Evolutionary conservation across 1,284 basidiomycete genomes (phyloP), one percentile per base, ranked within the genome.

Genomic region (Pseudozyma flocculosa): DNA sequence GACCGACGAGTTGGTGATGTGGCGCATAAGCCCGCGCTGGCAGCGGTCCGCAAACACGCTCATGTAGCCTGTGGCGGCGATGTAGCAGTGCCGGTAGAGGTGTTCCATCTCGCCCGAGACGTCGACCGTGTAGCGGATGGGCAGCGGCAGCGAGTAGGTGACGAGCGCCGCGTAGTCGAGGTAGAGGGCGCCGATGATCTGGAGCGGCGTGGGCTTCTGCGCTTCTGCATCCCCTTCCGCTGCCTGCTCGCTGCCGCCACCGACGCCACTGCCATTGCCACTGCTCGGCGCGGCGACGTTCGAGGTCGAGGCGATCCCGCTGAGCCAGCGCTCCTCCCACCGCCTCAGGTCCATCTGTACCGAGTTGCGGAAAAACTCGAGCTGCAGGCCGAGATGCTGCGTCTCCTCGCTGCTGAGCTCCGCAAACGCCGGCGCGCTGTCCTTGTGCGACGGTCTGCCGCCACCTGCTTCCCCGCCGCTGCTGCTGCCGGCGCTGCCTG

Each of bases 271-370:
- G n/a, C n/a, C n/a, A n/a, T n/a, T n/a, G n/a, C n/a, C n/a, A n/a
- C n/a, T n/a, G n/a, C n/a, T n/a, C 44, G 30, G 22, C n/a, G n/a
- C n/a, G n/a, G 44, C 9, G 41, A 39, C 1, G 48, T 14, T 17
- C 21, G 38, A 38, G 10, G 32, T 19, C 1, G 37, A 17, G 15
- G 19, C 3, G n/a, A 26, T n/a, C 24, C 43, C 34, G 1, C 48
- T 49, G 17, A 64, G 48, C 65, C 65, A 68, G 2, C 50, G 34
- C 22, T 68, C 65, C 36, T 63, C 48, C 65, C 65, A 68, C 13
- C 65, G 45, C 36, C 61, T 59, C 2, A 68, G 41, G 51, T 68
- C 65, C 49, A 56, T 60, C 2, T 50, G 40, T 11, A 68, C 65
- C 17, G 41, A 42, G 32, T 47, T 50, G 17, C 61, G 48, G 36